Conservation (phyloP, 2,329 filamentous ascomycete genomes). For the Dothiorella sarmentorum region DNA sequence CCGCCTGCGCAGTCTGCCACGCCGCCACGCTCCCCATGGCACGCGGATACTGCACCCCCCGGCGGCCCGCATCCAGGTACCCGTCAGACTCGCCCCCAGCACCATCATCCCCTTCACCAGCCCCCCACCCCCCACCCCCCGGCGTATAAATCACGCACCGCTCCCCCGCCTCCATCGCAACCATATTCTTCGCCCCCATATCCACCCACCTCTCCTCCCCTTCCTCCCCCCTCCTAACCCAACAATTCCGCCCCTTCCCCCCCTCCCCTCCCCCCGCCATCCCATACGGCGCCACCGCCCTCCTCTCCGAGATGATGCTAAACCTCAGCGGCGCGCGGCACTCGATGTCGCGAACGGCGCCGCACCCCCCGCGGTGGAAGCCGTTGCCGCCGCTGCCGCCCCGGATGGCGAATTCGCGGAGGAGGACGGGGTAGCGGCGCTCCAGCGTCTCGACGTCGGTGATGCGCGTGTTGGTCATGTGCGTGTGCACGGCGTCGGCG, state of each 20-base stretch:
- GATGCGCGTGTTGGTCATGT: constrained; percentile 77
- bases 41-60: constrained; percentile 14
- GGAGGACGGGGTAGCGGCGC: constrained; percentile 64
- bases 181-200: constrained; percentile 22
- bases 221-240: constrained; percentile 62
- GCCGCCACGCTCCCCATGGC: constrained; percentile 19
- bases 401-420: constrained; percentile 63
- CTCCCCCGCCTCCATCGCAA: constrained; percentile 20
- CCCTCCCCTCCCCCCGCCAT: constrained; percentile 73
- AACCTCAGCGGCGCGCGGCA: constrained; percentile 69
- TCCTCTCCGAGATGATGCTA: constrained; percentile 68
- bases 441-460: constrained; percentile 73
- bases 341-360: constrained; percentile 69
- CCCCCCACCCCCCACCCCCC: constrained; percentile 21
- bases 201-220: constrained; percentile 23
- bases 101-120: neutral
- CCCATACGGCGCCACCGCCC: constrained; percentile 71
- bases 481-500: constrained; percentile 65
- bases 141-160: constrained; percentile 21
- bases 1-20: constrained; percentile 11
- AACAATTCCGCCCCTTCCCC: constrained; percentile 71
- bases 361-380: constrained; percentile 62
- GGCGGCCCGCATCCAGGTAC: neutral
- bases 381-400: constrained; percentile 59
- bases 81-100: neutral